A percentile compares a stretch with the other conserved stretches of the same genome.
These are phyloP conservation scores for Diospyros lotus DNA, from an alignment of 148 eudicot genomes.

Conservation along the genomic window DNA sequence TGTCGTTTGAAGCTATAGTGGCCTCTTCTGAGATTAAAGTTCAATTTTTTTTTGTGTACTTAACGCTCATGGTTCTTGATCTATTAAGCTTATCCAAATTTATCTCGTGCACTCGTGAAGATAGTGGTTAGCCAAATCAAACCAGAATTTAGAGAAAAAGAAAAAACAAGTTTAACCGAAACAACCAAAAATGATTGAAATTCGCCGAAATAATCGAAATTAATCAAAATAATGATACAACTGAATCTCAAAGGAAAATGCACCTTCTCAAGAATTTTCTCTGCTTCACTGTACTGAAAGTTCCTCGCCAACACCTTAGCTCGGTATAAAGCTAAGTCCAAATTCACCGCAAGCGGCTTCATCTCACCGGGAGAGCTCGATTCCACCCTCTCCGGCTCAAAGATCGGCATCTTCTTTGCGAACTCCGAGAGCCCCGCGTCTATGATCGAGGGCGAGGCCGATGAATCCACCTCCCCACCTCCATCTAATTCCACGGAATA, in stretches of 20 bases:
- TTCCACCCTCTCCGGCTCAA: slow-evolving; percentile 66
- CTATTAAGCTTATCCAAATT: no score
- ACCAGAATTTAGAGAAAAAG: no score
- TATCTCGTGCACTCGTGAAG: no score
- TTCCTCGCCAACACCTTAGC: slow-evolving; percentile 61
- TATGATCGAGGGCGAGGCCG: slow-evolving; percentile 27
- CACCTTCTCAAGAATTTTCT: slow-evolving; percentile 70
- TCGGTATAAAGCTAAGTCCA: slow-evolving; percentile 80
- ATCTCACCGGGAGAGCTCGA: slow-evolving; percentile 21
- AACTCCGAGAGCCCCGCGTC: slow-evolving; percentile 55
- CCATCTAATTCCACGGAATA: slow-evolving; percentile 18
- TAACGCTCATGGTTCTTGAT: no score
- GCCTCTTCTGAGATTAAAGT: no score
- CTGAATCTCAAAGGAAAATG: neutral
- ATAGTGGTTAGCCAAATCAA: no score
- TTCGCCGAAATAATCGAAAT: no score
- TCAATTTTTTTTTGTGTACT: no score
- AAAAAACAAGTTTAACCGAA: no score
- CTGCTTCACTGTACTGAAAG: slow-evolving; percentile 59
- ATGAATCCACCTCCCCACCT: slow-evolving; percentile 14
- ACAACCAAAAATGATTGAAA: no score
- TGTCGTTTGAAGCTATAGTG: no score
- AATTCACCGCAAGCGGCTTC: slow-evolving; percentile 59
- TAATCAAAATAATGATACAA: neutral
- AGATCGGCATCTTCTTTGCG: slow-evolving; percentile 74